phyloP scores from a whole-genome alignment of 2,329 filamentous ascomycete species.

The Fusarium lateritium region DNA sequence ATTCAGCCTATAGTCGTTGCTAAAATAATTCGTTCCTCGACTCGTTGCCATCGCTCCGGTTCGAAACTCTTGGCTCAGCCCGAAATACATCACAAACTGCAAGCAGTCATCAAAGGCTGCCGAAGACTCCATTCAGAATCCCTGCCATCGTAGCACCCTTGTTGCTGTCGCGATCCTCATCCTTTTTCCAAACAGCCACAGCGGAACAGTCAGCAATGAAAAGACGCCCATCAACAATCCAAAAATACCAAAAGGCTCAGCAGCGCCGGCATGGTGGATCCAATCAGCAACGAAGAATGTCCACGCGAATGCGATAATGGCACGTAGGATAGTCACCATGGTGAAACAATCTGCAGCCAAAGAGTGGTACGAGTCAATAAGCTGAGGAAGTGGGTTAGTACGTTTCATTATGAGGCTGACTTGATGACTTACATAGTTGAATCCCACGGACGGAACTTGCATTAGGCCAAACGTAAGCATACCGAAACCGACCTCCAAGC shows the following conservation, averaged over 20 bases:
- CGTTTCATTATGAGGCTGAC: fast-evolving
- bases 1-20: not conserved
- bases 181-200: conserved; percentile 56
- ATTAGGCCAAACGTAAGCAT: conserved; percentile 58
- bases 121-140: conserved; percentile 3
- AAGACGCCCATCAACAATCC: conserved; percentile 52
- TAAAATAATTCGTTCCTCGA: conserved; percentile 5
- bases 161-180: conserved; percentile 54
- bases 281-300: conserved; percentile 67
- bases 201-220: conserved; percentile 54
- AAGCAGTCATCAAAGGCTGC: no score
- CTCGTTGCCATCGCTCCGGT: not conserved
- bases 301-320: conserved; percentile 67
- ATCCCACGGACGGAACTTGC: conserved; percentile 58
- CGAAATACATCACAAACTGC: no score
- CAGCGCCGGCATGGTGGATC: conserved; percentile 59
- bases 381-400: conserved; percentile 44
- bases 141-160: conserved; percentile 24
- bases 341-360: conserved; percentile 68
- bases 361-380: conserved; percentile 65
- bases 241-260: conserved; percentile 65
- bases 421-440: conserved; percentile 55
- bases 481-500: conserved; percentile 53
- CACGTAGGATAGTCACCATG: conserved; percentile 64
- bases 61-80: not conserved